These are phyloP conservation scores for Shiraia sp. DNA, from an alignment of 2,329 filamentous ascomycete genomes.

Conservation along the genomic window DNA sequence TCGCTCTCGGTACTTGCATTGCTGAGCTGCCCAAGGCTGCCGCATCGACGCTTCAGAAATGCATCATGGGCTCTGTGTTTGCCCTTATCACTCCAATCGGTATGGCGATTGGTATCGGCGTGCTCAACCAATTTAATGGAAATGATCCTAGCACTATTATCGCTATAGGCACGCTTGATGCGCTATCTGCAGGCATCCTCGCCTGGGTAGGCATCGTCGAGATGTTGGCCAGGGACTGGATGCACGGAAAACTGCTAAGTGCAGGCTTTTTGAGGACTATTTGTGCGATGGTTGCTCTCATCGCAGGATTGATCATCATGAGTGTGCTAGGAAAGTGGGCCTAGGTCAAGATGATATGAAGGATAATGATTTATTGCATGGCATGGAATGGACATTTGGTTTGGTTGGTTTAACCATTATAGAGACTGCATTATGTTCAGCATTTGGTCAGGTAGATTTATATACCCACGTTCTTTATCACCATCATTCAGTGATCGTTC, in stretches of 20 bases:
- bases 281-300: slow-evolving; percentile 57
- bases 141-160: slow-evolving; percentile 70
- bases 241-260: slow-evolving; percentile 55
- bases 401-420: neutral
- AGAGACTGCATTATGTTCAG: neutral
- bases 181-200: slow-evolving; percentile 73
- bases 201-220: slow-evolving; percentile 81
- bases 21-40: slow-evolving; percentile 57
- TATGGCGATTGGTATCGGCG: slow-evolving; percentile 79
- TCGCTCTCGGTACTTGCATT: slow-evolving; percentile 73
- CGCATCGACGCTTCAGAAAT: slow-evolving; percentile 53
- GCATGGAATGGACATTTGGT: neutral
- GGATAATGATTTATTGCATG: neutral
- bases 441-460: neutral
- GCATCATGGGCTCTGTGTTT: slow-evolving; percentile 66
- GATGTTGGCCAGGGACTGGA: slow-evolving; percentile 79
- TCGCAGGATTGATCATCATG: slow-evolving; percentile 70
- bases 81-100: slow-evolving; percentile 74
- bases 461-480: neutral
- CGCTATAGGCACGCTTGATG: slow-evolving; percentile 73
- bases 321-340: slow-evolving; percentile 77
- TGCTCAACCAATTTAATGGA: slow-evolving; percentile 71
- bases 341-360: slow-evolving; percentile 30
- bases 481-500: slow-evolving; percentile 27
- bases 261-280: slow-evolving; percentile 55